Conservation (phyloP, 495 filamentous ascomycete species). For the Diplogelasinospora grovesii region DNA sequence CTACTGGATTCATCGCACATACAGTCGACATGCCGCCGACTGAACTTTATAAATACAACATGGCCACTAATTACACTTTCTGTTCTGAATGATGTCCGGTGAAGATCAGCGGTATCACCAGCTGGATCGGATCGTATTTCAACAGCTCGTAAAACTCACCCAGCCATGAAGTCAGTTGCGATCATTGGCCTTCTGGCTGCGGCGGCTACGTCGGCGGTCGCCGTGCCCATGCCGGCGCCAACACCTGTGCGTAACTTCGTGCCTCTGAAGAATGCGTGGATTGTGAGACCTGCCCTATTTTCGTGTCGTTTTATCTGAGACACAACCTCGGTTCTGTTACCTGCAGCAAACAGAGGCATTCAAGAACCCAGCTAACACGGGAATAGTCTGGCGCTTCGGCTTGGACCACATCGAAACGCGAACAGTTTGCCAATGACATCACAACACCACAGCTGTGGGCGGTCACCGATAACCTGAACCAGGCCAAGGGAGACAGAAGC, state of each 20-base stretch:
- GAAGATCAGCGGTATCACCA: no score
- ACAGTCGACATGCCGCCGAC: no score
- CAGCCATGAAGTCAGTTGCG: conserved; percentile 22
- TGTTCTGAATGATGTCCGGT: no score
- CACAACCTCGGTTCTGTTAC: no score
- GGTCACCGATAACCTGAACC: conserved; percentile 69
- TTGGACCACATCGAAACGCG: conserved; percentile 57
- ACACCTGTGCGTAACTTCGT: conserved; percentile 51
- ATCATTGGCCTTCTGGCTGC: conserved; percentile 15
- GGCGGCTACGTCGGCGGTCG: conserved; percentile 14
- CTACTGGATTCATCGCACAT: no score
- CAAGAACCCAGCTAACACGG: no score
- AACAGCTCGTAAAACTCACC: no score
- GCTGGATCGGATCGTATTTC: no score
- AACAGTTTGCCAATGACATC: conserved; percentile 67
- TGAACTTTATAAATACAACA: no score
- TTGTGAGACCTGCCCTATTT: conserved; percentile 35
- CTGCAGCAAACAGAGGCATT: no score
- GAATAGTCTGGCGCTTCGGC: conserved; percentile 41
- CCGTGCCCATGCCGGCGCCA: conserved; percentile 25
- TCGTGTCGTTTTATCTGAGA: neutral
- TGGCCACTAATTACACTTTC: no score
- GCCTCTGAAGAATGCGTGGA: conserved; percentile 68
- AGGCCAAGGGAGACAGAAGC: conserved; percentile 58
- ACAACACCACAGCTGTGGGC: conserved; percentile 62